These are phyloP conservation scores for Geotrichum ghanense DNA, from an alignment of 805 yeast genomes.

Conservation along the genomic window DNA sequence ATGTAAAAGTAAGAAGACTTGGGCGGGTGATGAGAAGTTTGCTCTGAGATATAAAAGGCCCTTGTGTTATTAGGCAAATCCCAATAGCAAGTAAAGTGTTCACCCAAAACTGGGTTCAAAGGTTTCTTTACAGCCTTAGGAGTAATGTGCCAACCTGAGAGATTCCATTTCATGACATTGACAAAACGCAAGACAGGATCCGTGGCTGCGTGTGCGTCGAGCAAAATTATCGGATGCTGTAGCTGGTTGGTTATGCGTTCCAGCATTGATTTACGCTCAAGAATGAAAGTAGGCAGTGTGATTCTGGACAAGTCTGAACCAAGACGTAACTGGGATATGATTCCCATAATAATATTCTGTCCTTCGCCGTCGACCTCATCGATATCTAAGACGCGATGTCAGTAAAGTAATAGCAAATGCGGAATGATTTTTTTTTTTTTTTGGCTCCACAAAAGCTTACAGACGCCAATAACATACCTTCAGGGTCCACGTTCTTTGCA, in stretches of 20 bases:
- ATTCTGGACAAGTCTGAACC: conserved; percentile 86
- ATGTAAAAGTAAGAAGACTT: conserved; percentile 85
- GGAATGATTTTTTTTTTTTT: neutral
- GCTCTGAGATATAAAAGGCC: conserved; percentile 85
- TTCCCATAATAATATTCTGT: conserved; percentile 74
- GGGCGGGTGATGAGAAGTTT: conserved; percentile 98
- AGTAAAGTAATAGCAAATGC: neutral
- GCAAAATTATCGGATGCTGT: conserved; percentile 59
- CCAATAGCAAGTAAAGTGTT: conserved; percentile 87
- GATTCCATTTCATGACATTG: conserved; percentile 73
- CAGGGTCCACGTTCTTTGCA: neutral
- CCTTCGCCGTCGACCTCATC: conserved; percentile 90
- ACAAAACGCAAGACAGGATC: conserved; percentile 63
- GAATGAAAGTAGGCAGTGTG: conserved; percentile 88
- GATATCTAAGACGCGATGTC: conserved; percentile 38
- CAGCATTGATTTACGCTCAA: conserved; percentile 91
- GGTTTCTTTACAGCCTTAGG: conserved; percentile 98
- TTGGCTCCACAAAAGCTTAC: too few relatives aligned
- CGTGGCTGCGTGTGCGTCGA: conserved; percentile 50
- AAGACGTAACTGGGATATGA: conserved; percentile 83
- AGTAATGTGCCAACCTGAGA: conserved; percentile 95
- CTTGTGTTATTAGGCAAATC: conserved; percentile 56
- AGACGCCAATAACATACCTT: neutral
- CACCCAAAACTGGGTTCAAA: conserved; percentile 88
- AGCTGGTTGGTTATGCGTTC: conserved; percentile 87